A percentile compares a stretch with the other conserved stretches of the same genome.
These are phyloP conservation scores for Hypocrella siamensis DNA, from an alignment of 2,329 filamentous ascomycete species.

Conservation along the genomic window DNA sequence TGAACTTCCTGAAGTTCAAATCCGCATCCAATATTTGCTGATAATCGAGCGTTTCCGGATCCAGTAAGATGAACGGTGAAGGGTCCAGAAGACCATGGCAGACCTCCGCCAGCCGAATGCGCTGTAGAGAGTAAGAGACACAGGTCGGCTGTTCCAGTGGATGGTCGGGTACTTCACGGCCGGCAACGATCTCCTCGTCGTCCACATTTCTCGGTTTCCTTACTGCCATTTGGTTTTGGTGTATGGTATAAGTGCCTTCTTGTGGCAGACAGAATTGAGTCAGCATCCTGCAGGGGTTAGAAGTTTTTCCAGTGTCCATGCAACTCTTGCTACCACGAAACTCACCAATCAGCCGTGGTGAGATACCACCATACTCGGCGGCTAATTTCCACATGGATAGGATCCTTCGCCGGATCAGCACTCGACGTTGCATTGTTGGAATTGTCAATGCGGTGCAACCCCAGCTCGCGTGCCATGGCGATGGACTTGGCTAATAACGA, in stretches of 20 bases:
- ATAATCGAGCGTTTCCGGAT: too few relatives aligned
- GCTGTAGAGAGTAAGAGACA: constrained; percentile 21
- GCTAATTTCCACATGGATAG: constrained; percentile 18
- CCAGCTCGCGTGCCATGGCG: constrained; percentile 16
- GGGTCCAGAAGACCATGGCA: constrained; percentile 16
- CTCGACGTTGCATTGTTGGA: constrained; percentile 7
- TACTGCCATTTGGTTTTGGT: constrained; percentile 23
- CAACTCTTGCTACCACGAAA: too few relatives aligned
- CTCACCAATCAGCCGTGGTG: constrained; percentile 22
- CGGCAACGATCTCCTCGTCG: constrained; percentile 18
- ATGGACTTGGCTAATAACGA: constrained; percentile 14
- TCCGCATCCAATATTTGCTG: too few relatives aligned
- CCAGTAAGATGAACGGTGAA: too few relatives aligned
- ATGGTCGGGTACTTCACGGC: constrained; percentile 12
- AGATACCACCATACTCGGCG: constrained; percentile 29
- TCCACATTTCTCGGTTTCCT: constrained; percentile 22
- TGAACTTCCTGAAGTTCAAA: too few relatives aligned
- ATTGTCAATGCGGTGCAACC: constrained; percentile 24
- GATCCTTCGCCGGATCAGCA: constrained; percentile 9
- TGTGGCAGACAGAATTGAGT: constrained; percentile 18
- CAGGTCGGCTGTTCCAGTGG: constrained; percentile 16
- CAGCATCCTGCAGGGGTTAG: too few relatives aligned
- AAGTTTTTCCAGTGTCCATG: too few relatives aligned
- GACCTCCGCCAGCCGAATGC: constrained; percentile 20
- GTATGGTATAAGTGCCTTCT: constrained; percentile 19